Base-by-base conservation (phyloP, 75 land plant genomes). In the Adiantum capillusveneris region DNA sequence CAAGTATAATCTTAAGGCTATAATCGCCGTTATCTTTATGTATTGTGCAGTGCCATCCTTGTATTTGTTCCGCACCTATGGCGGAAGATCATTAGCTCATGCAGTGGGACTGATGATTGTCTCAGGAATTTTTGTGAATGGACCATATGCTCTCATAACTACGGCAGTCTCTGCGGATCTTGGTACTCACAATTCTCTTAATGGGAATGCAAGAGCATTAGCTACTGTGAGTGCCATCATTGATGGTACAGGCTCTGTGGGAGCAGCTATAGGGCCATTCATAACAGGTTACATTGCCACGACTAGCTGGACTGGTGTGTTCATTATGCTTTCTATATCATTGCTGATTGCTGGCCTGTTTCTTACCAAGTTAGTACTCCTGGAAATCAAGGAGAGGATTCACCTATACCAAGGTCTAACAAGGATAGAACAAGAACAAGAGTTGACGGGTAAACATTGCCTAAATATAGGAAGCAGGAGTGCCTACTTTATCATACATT, bases 251-350 rank as follows among this genome's bases (percentile, higher is more conserved):
- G 65, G 72, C 5, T 70, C 72, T 1, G 41, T 60, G 53, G 72
- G 72, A 25, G 72, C 72, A 12, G 72, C 72, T 11, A 25, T 70
- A 20, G 65, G 63, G 7, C 68, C 68, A 9, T 34, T 53, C 25
- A 18, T 72, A 24, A 72, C 63, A 11, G 75, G 75, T 17, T 71
- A 57, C 45, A 45, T 57, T 34, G 58, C 62, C 54, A 50, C 16
- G 26, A 30, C 13, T 30, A 65, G 81, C 16, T 78, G 81, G 81
- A 59, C 44, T 29, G 69, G 29, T 14, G 81, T 78, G 21, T 78
- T 78, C 56, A 57, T 41, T 25, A 65, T 76, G 74, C 69, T 76
- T 25, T 65, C 65, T 58, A 36, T 48, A 6, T 52, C 77, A 5
- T 73, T 71, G 5, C 18, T 68, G 30, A 56, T 74, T 12, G 58